Evolutionary conservation across 2,329 filamentous ascomycete genomes (phyloP).

Genomic region (Hypoxylon sp.): DNA sequence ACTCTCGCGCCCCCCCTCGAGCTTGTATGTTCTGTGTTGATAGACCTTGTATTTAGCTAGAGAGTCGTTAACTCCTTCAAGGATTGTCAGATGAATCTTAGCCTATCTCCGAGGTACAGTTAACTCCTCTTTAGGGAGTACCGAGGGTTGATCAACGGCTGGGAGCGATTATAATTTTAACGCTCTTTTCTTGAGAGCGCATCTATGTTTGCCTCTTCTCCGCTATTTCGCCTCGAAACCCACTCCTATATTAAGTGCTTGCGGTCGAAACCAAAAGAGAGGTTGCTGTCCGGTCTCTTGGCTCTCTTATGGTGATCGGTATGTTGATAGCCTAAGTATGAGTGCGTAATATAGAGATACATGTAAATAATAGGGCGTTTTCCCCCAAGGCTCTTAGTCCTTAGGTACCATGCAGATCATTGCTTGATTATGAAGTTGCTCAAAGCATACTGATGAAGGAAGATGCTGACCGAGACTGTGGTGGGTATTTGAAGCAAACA

Average conservation of each 20-base stretch:
- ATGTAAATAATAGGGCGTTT: not conserved
- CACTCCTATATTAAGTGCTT: not conserved
- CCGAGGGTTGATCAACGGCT: not conserved
- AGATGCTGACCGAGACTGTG: not conserved
- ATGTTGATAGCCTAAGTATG: not conserved
- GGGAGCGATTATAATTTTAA: not conserved
- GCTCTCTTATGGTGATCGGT: not conserved
- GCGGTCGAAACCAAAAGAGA: not conserved
- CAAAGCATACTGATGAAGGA: not conserved
- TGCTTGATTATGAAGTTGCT: not conserved
- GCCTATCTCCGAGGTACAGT: not conserved
- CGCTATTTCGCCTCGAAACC: not conserved
- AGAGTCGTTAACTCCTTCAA: not conserved
- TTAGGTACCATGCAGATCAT: not conserved
- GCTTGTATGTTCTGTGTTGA: not conserved
- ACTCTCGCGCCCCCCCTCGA: not conserved
- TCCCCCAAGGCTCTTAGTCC: not conserved
- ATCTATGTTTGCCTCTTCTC: not conserved
- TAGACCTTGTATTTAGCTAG: not conserved
- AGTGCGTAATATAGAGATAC: not conserved
- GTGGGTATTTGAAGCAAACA: not conserved
- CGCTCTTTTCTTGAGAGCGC: not conserved
- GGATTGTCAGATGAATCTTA: not conserved
- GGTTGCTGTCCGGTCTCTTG: not conserved
- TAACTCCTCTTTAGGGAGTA: not conserved